Evolutionary conservation across 176 grass and related monocot genomes (phyloP), one percentile per base, ranked within the genome.

Genomic region (Raddia guianensis): DNA sequence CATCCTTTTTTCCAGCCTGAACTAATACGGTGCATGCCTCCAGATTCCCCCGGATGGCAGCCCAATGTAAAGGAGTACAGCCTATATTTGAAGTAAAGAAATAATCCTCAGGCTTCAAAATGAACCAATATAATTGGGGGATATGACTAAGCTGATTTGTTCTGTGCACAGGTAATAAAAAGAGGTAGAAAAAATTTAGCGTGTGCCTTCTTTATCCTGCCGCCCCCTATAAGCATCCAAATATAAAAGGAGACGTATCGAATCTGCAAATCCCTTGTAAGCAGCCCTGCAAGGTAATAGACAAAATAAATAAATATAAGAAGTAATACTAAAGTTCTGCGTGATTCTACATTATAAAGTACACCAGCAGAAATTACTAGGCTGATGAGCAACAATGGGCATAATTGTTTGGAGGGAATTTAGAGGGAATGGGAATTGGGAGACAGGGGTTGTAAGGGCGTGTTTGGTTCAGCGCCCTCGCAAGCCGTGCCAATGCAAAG

Each of bases 1-100:
- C 93, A 71, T 99, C 97, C 79, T 96, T 99, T 85, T 99, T 99
- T n/a, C 97, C 93, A 77, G 91, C 93, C 82, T 99, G 97, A 90
- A 99, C 93, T 60, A 99, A 75, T 54, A 99, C 91, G 63, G 93
- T 99, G 65, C 93, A 96, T 55, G 93, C 93, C 68, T 96, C 93
- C 48, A 99, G 74, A 75, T 99, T 93, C 75, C 97, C 97, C 61
- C 93, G 84, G 68, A 99, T 99, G 88, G 97, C 93, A 90, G 97
- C 89, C 97, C 97, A 99, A 86, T 99, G 93, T 87, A 99, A 90
- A 79, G 93, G 97, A 69, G 97, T 99, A 82, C 97, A 99, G 73
- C 97, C 97, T 99, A 88, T 3, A 86, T 82, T 72, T 69, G 43
- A 73, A 59, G 68, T 80, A 44, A 58, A 62, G 20, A 77, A 85